Base-by-base conservation (phyloP, 2,329 filamentous ascomycete species). In the Hyphodiscus sp. region DNA sequence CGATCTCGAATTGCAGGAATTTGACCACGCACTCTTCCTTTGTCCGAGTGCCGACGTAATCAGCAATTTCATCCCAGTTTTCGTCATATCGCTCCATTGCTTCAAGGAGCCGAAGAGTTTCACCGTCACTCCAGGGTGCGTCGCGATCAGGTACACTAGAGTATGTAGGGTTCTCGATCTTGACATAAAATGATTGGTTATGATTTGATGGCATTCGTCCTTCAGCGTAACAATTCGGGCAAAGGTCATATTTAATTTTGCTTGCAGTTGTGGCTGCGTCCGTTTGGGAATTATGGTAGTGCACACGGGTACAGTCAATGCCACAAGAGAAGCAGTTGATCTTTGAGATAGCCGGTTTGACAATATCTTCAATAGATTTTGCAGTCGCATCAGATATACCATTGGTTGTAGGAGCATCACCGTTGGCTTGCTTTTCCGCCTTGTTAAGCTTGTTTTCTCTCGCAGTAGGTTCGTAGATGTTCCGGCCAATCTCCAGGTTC, bases 21-120 rank as follows among this genome's bases (percentile, higher is more conserved):
- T 96, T 94, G 63, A 97, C 79, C 16, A 97, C 92, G 69, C 94
- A 99, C 73, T 99, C 92, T 70, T 99, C 95, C 50, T 90, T 81
- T 1, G 91, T 96, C 56, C 92, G 85, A 2, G 90, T 95, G 47
- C 88, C 88, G 44, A 99, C 94, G 66, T 96, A 89, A 58, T 92
- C 90, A 1, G 95, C 86, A 61, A 99, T 91, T 64, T 89, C 83
- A 54, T 88, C 86, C 94, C 94, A 99, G 71, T 97, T 90, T 57
- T 97, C 92, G 60, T 97, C 92, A 64, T 92, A 96, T 63, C 87
- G 82, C 72, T 99, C 94, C 47, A 99, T 76, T 9, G 83, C 95
- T 70, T 99, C 94, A 7, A 99, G 79, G 41, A 99, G 79, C 48
- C 91, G 79, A n/a, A 99, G 76, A 15, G 89, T 81, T 71, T 99